These are phyloP conservation scores for Kockiozyma suomiensis DNA, from an alignment of 805 yeast genomes.

Conservation along the genomic window DNA sequence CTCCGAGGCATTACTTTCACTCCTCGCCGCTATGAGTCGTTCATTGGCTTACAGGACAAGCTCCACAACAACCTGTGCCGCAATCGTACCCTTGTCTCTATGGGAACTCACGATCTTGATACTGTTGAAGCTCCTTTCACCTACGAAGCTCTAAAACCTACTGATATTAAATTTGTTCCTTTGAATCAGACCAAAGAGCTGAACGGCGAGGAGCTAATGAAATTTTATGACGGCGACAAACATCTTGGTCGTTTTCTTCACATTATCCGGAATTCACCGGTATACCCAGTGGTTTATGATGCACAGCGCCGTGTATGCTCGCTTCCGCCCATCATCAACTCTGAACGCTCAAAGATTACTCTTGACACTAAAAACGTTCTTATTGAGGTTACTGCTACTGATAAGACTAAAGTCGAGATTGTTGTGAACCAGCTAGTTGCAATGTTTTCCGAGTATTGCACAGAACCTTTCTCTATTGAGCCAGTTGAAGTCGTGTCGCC, in stretches of 20 bases:
- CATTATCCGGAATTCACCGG: constrained; percentile 84
- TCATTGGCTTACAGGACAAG: constrained; percentile 94
- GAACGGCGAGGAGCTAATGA: constrained; percentile 79
- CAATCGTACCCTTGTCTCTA: constrained; percentile 95
- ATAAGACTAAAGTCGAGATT: constrained; percentile 88
- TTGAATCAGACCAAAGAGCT: constrained; percentile 51
- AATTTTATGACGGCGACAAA: constrained; percentile 87
- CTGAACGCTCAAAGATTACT: constrained; percentile 85
- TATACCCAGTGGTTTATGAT: constrained; percentile 88
- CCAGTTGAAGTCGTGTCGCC: constrained; percentile 83
- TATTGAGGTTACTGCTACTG: constrained; percentile 94
- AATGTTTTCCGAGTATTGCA: constrained; percentile 90
- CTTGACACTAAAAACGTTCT: constrained; percentile 84
- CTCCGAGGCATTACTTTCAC: constrained; percentile 81
- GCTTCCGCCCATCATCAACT: constrained; percentile 95
- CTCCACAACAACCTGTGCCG: constrained; percentile 94
- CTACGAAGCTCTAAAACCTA: constrained; percentile 81
- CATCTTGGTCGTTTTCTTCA: constrained; percentile 86
- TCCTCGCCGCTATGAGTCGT: constrained; percentile 86
- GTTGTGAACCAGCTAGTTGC: constrained; percentile 92
- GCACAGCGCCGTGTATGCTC: constrained; percentile 76
- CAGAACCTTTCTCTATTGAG: constrained; percentile 75
- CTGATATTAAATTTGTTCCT: constrained; percentile 58
- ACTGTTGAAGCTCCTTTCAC: constrained; percentile 79
- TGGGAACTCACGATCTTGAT: constrained; percentile 96